phyloP scores from a whole-genome alignment of 352 stramenopile genomes.

The Paralagenidium karlingii region DNA sequence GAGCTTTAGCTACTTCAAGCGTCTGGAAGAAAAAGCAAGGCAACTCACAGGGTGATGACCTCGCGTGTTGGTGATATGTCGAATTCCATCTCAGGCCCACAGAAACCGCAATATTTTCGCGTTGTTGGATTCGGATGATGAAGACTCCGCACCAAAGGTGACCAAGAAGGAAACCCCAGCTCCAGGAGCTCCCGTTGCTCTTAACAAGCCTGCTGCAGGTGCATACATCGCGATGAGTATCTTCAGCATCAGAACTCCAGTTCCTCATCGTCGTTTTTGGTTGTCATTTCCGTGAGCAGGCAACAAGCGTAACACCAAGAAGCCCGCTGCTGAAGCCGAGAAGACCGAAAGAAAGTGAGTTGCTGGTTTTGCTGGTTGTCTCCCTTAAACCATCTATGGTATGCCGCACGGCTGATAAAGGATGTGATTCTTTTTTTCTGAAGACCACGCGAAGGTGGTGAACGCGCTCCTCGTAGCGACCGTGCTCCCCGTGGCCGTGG shows the following conservation, averaged over 20 bases:
- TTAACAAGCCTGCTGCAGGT: slow-evolving; percentile 74
- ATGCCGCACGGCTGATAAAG: background rate
- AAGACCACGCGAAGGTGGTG: slow-evolving; percentile 4
- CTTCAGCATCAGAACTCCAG: background rate
- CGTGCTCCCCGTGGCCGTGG: slow-evolving; percentile 20
- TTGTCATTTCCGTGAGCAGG: too few species aligned
- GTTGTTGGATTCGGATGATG: slow-evolving; percentile 64
- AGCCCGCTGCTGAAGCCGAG: slow-evolving; percentile 24
- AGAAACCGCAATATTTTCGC: slow-evolving; percentile 59
- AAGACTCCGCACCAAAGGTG: slow-evolving; percentile 27
- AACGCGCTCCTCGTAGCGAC: slow-evolving; percentile 6
- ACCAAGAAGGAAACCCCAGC: slow-evolving; percentile 30
- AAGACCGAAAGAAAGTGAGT: slow-evolving; percentile 44
- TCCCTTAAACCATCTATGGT: background rate
- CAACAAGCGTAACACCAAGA: slow-evolving; percentile 74
- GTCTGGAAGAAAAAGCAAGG: too few species aligned
- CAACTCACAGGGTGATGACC: too few species aligned
- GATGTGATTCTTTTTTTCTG: background rate
- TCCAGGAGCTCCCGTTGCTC: slow-evolving; percentile 34
- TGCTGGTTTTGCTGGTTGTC: background rate
- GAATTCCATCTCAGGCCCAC: slow-evolving; percentile 18
- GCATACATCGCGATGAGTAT: background rate
- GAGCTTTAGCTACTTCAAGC: too few species aligned
- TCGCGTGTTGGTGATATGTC: too few species aligned
- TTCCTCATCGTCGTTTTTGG: background rate